phyloP scores from a whole-genome alignment of 805 yeast species.

The Sporopachydermia lactativora region DNA sequence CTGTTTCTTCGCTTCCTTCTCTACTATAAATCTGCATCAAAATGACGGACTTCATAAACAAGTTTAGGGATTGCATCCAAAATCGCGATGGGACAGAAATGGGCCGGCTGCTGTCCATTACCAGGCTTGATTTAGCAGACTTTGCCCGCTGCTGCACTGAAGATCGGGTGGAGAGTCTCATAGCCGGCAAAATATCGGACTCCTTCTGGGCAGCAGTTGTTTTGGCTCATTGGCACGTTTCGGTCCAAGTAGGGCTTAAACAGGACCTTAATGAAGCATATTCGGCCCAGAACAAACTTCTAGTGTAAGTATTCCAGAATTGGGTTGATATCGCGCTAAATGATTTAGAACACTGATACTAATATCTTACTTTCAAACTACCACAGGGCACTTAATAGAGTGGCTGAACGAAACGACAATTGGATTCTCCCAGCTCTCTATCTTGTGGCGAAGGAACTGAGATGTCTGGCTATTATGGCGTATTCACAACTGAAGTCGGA shows the following conservation, averaged over 20 bases:
- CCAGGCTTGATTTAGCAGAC: slow-evolving; percentile 5
- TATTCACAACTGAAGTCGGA: neutral
- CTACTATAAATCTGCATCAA: too few relatives aligned
- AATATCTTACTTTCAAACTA: neutral
- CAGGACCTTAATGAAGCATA: slow-evolving; percentile 14
- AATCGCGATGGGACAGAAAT: slow-evolving; percentile 9
- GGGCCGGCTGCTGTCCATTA: slow-evolving; percentile 10
- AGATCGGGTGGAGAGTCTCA: slow-evolving; percentile 6
- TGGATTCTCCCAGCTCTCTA: slow-evolving; percentile 28
- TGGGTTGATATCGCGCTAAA: too few relatives aligned
- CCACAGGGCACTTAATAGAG: slow-evolving; percentile 58
- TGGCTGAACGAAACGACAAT: slow-evolving; percentile 72
- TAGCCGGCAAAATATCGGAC: slow-evolving; percentile 4
- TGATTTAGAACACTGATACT: neutral
- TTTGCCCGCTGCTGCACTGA: slow-evolving; percentile 8
- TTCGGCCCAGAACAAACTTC: slow-evolving; percentile 14
- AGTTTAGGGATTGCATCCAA: neutral
- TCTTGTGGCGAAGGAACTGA: slow-evolving; percentile 15
- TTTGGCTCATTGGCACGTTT: slow-evolving; percentile 14
- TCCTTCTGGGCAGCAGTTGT: slow-evolving; percentile 12
- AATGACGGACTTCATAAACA: neutral
- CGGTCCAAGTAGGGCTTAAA: slow-evolving; percentile 7
- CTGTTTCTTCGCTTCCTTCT: too few relatives aligned
- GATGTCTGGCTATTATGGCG: slow-evolving; percentile 14
- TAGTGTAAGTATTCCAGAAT: slow-evolving; percentile 12